Evolutionary conservation across 2,329 filamentous ascomycete genomes (phyloP).

Genomic region (Colletotrichum echinochloae): DNA sequence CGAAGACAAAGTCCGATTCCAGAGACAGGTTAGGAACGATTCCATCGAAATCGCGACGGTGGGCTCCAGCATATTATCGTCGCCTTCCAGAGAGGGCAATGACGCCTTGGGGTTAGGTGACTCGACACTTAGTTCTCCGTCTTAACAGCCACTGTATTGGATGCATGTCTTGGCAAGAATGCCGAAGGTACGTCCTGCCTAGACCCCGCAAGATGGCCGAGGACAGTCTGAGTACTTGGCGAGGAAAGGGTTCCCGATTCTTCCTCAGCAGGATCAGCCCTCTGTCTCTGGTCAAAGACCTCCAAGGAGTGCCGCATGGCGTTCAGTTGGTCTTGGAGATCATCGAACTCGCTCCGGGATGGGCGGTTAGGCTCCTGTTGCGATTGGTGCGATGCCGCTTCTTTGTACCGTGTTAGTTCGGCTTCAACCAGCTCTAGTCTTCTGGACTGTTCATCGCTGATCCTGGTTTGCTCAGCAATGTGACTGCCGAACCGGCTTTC

Average conservation of each 20-base stretch:
- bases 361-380: neutral
- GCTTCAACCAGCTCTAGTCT: slow-evolving; percentile 25
- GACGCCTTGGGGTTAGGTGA: no score
- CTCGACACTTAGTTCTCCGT: neutral
- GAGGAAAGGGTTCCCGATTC: neutral
- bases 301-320: neutral
- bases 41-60: no score
- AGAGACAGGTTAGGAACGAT: no score
- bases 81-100: no score
- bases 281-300: neutral
- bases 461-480: neutral
- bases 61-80: no score
- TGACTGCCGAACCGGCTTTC: slow-evolving; percentile 11
- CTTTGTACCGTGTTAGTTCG: slow-evolving; percentile 1
- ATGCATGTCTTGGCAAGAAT: neutral
- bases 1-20: no score
- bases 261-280: neutral
- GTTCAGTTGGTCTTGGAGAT: neutral
- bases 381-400: neutral
- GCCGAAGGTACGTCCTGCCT: neutral
- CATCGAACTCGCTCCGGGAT: neutral
- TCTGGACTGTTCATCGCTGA: slow-evolving; percentile 8
- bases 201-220: neutral
- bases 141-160: neutral
- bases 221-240: neutral